Evolutionary conservation across 257 asterid species (phyloP), one percentile per base, ranked within the genome.

Genomic region (Scutellaria barbata): DNA sequence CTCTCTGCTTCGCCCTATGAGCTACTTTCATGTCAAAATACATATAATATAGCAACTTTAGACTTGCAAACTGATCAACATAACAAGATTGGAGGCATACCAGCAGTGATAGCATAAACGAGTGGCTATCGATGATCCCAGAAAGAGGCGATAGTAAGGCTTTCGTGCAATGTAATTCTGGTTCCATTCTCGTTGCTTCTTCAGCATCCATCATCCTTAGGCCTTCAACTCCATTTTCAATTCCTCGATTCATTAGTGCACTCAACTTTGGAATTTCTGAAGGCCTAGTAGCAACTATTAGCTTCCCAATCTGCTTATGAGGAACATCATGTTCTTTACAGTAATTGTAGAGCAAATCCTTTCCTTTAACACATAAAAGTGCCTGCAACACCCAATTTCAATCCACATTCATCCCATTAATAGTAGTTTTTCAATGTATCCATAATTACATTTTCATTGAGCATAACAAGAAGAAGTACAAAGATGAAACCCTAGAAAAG

Each of bases 1-100:
- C 80, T 89, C 85, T 94, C 98, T 77, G 97, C 97, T 81, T 90
- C 96, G 40, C 94, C 98, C 97, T 93, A 82, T 58, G 86, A 68
- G 81, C 79, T 83, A 82, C 46, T 80, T 60, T 75, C 82, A 81
- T 79, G 85, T 90, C 88, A 86, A 77, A 80, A 81, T 71, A 45
- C 74, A 78, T 74, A 59, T 68, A 74, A 50, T 66, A 62, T 72
- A 30, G 35, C 55, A 77, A 71, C 74, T 84, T 89, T 74, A 77
- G 68, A 72, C 68, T 0, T 62, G 77, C 39, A 80, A 72, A 74
- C 50, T 9, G 30, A 52, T 22, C 25, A 56, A 8, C n/a, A 53
- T 11, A 17, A 33, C 6, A 63, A 25, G 16, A 17, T 73, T 11
- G 39, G 9, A 48, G 69, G 0, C 72, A 30, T 22, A 93, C 98